Conservation (phyloP, 805 yeast species). For the Teunomyces atbi region DNA sequence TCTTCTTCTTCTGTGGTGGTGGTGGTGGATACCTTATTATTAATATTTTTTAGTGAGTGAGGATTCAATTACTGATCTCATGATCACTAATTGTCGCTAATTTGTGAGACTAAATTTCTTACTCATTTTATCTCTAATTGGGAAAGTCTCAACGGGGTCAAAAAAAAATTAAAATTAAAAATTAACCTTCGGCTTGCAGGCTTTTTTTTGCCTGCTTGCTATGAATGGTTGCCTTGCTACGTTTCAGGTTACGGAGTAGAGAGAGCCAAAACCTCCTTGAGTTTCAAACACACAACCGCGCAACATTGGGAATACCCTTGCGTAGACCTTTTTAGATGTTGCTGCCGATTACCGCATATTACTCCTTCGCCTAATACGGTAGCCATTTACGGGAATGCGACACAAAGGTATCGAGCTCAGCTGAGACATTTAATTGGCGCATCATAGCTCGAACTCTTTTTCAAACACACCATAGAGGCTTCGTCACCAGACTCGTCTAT, state of each 20-base stretch:
- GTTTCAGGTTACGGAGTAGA: not conserved
- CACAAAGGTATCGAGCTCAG: not conserved
- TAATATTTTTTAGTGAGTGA: not conserved
- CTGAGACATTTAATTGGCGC: too few species aligned
- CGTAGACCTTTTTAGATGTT: not conserved
- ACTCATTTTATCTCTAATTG: not conserved
- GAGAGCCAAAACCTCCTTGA: too few species aligned
- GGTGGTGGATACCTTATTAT: not conserved
- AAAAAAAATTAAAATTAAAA: not conserved
- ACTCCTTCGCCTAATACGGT: not conserved
- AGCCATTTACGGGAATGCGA: not conserved
- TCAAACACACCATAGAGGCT: too few species aligned
- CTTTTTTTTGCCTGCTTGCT: not conserved
- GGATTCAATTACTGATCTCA: not conserved
- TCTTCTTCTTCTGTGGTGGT: too few species aligned
- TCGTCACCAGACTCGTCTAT: too few species aligned
- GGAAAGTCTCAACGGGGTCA: not conserved
- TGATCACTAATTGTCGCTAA: constrained; percentile 1
- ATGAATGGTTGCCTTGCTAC: not conserved
- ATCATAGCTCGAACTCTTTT: too few species aligned
- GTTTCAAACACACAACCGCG: too few species aligned
- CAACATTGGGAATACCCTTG: too few species aligned
- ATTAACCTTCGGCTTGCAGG: not conserved
- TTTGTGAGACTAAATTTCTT: not conserved
- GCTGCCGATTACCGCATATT: not conserved